phyloP scores from a whole-genome alignment of 2,329 filamentous ascomycete species.

The Tolypocladium tundrense region DNA sequence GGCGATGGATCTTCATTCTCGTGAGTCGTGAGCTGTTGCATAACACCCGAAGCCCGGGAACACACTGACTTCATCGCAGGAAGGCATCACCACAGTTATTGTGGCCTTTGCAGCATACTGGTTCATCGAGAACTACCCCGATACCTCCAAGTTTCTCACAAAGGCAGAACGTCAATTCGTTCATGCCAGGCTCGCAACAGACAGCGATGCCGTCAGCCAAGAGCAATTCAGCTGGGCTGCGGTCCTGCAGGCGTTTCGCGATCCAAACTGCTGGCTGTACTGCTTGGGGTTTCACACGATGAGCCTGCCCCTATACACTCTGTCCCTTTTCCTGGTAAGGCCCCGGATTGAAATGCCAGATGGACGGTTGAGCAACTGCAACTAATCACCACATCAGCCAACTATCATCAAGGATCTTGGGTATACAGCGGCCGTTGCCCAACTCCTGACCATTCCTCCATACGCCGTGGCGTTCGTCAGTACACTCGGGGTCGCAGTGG shows the following conservation, averaged over 20 bases:
- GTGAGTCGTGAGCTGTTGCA: conserved; percentile 20
- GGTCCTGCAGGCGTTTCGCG: conserved; percentile 51
- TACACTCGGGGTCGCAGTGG: conserved; percentile 46
- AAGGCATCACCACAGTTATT: conserved; percentile 45
- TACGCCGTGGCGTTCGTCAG: conserved; percentile 53
- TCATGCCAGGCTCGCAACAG: conserved; percentile 50
- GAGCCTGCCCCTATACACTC: conserved; percentile 50
- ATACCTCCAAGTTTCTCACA: conserved; percentile 46
- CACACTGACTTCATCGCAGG: conserved; percentile 30
- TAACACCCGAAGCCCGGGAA: neutral
- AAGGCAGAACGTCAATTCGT: conserved; percentile 46
- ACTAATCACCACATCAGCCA: conserved; percentile 14
- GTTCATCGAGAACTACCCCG: conserved; percentile 58
- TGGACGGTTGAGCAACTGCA: too few relatives aligned
- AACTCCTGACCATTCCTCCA: conserved; percentile 52
- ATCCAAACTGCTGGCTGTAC: conserved; percentile 66
- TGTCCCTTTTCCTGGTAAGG: conserved; percentile 37
- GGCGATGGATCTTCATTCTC: conserved; percentile 52
- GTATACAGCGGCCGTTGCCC: conserved; percentile 40
- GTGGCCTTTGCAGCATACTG: conserved; percentile 40
- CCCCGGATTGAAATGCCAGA: too few relatives aligned
- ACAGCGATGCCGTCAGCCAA: conserved; percentile 55
- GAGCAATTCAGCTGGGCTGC: conserved; percentile 61
- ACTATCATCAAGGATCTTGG: conserved; percentile 45
- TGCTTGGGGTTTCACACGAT: conserved; percentile 63